Conservation (phyloP, 2,329 filamentous ascomycete species). For the Neofusicoccum laricinum region DNA sequence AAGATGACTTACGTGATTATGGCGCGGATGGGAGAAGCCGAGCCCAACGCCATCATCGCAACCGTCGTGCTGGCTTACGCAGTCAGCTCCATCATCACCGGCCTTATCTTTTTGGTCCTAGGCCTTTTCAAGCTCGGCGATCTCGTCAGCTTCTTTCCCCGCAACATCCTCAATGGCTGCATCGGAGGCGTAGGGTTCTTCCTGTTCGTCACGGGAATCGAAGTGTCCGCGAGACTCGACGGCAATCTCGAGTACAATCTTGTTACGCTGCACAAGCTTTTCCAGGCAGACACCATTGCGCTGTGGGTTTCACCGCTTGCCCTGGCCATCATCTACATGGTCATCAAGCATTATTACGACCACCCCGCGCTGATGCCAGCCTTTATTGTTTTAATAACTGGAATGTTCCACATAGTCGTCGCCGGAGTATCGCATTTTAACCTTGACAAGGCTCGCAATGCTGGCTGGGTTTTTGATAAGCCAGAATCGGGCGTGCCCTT, state of each 20-base stretch:
- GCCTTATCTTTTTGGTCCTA: constrained; percentile 86
- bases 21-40: constrained; percentile 70
- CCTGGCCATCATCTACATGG: constrained; percentile 73
- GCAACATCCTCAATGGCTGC: constrained; percentile 93
- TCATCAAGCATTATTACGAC: constrained; percentile 70
- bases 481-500: constrained; percentile 84
- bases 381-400: constrained; percentile 78
- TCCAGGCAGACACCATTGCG: constrained; percentile 68
- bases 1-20: constrained; percentile 95
- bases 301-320: constrained; percentile 80
- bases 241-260: constrained; percentile 81
- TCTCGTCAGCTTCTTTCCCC: constrained; percentile 92
- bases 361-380: constrained; percentile 83
- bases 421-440: constrained; percentile 65
- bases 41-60: constrained; percentile 82
- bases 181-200: constrained; percentile 98
- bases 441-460: constrained; percentile 62
- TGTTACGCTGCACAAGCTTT: constrained; percentile 70
- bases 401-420: constrained; percentile 76
- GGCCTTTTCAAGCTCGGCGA: constrained; percentile 84
- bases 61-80: constrained; percentile 93
- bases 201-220: constrained; percentile 83
- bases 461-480: constrained; percentile 89
- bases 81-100: constrained; percentile 85
- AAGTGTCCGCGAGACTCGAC: constrained; percentile 85